Percentiles rank a stretch among this genome's conserved stretches.
Evolutionary conservation across 768 basidiomycete species (phyloP).

Genomic region (Suillus occidentalis): DNA sequence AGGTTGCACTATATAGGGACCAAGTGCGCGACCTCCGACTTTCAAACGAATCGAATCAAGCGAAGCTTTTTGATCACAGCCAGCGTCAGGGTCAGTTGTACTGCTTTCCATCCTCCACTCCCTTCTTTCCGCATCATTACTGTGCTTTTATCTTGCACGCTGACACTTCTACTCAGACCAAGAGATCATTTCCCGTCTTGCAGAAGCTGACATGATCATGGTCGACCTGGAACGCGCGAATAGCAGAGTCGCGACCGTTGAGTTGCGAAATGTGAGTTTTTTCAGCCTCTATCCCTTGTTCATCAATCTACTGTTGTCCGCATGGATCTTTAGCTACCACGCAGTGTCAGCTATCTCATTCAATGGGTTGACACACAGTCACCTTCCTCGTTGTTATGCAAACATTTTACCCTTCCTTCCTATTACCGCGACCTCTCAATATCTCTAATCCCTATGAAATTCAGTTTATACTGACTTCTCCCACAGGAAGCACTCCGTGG

Average conservation of each 20-base stretch:
- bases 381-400: neutral
- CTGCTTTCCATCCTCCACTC: neutral
- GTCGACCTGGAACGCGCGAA: constrained; percentile 97
- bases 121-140: no score
- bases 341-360: neutral
- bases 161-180: constrained; percentile 56
- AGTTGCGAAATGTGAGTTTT: constrained; percentile 80
- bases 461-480: neutral
- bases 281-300: neutral
- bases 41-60: constrained; percentile 91
- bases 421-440: neutral
- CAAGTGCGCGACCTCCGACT: constrained; percentile 89
- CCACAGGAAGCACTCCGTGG: constrained; percentile 88
- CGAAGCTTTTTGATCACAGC: constrained; percentile 87
- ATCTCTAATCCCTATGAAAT: neutral
- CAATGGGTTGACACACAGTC: neutral
- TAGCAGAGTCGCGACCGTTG: constrained; percentile 86
- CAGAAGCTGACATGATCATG: constrained; percentile 93
- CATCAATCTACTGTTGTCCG: neutral
- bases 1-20: constrained; percentile 81
- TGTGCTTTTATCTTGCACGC: no score
- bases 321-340: neutral
- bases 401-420: neutral
- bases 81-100: constrained; percentile 21
- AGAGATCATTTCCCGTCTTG: constrained; percentile 85